Conservation (phyloP, 208 protist genomes). For the Kentomonas sorsogonicus region DNA sequence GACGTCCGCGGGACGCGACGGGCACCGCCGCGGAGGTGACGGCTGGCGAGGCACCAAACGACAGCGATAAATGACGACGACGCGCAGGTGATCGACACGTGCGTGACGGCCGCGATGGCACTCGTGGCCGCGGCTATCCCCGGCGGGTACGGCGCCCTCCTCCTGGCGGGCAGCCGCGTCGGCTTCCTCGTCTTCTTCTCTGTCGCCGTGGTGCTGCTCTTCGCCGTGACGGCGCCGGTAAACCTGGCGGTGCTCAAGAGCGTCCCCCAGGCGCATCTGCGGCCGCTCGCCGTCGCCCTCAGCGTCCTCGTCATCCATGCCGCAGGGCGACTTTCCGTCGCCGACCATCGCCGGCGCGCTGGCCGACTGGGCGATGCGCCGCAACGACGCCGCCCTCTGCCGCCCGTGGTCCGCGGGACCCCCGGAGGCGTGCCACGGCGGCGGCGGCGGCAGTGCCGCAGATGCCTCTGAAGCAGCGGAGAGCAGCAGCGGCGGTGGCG, state of each 20-base stretch:
- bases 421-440: too few species aligned
- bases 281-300: constrained; percentile 81
- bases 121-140: constrained; percentile 52
- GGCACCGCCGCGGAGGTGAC: too few species aligned
- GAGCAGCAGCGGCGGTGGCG: too few species aligned
- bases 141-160: constrained; percentile 36
- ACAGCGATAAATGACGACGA: too few species aligned
- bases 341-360: constrained; percentile 65
- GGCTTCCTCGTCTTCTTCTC: constrained; percentile 37
- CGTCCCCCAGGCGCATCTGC: constrained; percentile 51
- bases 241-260: constrained; percentile 68
- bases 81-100: constrained; percentile 32
- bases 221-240: constrained; percentile 72
- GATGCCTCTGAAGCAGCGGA: too few species aligned
- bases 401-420: too few species aligned
- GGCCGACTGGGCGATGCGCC: too few species aligned
- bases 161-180: constrained; percentile 14
- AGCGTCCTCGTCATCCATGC: constrained; percentile 85
- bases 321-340: constrained; percentile 86
- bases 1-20: too few species aligned
- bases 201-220: constrained; percentile 51
- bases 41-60: too few species aligned
- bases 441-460: too few species aligned
- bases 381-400: too few species aligned
- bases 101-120: constrained; percentile 39